A percentile compares a stretch with the other conserved stretches of the same genome.
Conservation (phyloP, 441 rosid species). For the Aquilaria agallochum region DNA sequence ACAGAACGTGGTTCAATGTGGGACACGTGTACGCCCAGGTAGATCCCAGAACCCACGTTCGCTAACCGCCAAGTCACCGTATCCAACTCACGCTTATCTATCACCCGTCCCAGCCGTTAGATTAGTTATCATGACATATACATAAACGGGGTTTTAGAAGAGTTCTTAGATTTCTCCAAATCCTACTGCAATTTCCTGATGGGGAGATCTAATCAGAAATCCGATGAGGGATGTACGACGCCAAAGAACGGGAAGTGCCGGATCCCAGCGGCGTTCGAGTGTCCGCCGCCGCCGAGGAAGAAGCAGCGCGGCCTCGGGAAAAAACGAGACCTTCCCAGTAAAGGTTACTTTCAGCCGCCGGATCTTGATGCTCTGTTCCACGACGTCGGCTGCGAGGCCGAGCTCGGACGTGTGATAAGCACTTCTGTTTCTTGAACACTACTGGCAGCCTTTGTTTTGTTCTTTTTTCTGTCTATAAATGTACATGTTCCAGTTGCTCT, state of each 20-base stretch:
- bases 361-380: conserved; percentile 55
- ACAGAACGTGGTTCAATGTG: conserved; percentile 14
- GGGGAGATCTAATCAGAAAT: conserved; percentile 18
- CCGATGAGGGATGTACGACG: conserved; percentile 47
- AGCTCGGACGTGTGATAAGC: conserved; percentile 13
- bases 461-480: too few relatives aligned
- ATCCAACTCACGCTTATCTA: conserved; percentile 24
- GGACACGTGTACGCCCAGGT: conserved; percentile 25
- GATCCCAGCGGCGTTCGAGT: conserved; percentile 32
- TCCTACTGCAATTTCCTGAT: too few relatives aligned
- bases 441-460: too few relatives aligned
- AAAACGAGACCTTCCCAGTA: conserved; percentile 40
- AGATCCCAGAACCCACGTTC: conserved; percentile 12
- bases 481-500: too few relatives aligned
- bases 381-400: conserved; percentile 30
- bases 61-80: conserved; percentile 16
- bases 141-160: too few relatives aligned
- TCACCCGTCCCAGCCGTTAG: conserved; percentile 25
- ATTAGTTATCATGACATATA: background rate
- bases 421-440: too few relatives aligned
- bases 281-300: conserved; percentile 69
- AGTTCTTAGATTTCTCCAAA: too few relatives aligned
- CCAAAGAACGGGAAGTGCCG: conserved; percentile 41
- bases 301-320: conserved; percentile 24
- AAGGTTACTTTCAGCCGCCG: conserved; percentile 56